These are phyloP conservation scores for Hemileccinum rubropunctum DNA, from an alignment of 768 basidiomycete species.

Conservation along the genomic window DNA sequence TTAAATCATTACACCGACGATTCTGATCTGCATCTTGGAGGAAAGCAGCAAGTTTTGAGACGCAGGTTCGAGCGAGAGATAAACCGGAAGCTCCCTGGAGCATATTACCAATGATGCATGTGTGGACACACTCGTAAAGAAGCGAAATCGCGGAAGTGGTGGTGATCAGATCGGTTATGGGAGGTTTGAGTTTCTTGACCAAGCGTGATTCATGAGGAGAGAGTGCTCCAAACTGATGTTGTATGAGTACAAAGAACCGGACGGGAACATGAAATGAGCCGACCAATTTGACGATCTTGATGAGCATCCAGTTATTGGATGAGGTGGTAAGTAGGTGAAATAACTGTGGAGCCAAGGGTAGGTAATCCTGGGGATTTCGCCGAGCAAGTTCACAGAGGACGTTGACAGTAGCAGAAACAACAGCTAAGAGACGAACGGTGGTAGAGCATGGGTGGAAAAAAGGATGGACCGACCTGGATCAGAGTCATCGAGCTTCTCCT, in stretches of 20 bases:
- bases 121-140: conserved; percentile 97
- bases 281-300: conserved; percentile 96
- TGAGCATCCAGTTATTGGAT: conserved; percentile 99
- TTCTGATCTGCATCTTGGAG: conserved; percentile 95
- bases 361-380: conserved; percentile 73
- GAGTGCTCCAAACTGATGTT: conserved; percentile 80
- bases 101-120: conserved; percentile 97
- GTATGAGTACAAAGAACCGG: neutral
- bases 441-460: neutral
- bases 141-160: conserved; percentile 95
- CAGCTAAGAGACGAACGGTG: conserved; percentile 47
- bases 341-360: conserved; percentile 85
- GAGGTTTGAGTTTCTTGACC: conserved; percentile 90
- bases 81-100: conserved; percentile 75
- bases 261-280: conserved; percentile 17
- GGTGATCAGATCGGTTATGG: conserved; percentile 92
- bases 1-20: conserved; percentile 50
- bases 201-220: conserved; percentile 91
- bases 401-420: conserved; percentile 92
- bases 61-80: conserved; percentile 80
- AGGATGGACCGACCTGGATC: conserved; percentile 52
- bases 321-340: conserved; percentile 93
- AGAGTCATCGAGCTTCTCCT: conserved; percentile 78
- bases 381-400: conserved; percentile 91
- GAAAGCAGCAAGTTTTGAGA: conserved; percentile 91